Percentiles rank a stretch among this genome's conserved stretches.
phyloP scores from a whole-genome alignment of 1,139 yeast genomes.

The Lodderomyces elongisporus region DNA sequence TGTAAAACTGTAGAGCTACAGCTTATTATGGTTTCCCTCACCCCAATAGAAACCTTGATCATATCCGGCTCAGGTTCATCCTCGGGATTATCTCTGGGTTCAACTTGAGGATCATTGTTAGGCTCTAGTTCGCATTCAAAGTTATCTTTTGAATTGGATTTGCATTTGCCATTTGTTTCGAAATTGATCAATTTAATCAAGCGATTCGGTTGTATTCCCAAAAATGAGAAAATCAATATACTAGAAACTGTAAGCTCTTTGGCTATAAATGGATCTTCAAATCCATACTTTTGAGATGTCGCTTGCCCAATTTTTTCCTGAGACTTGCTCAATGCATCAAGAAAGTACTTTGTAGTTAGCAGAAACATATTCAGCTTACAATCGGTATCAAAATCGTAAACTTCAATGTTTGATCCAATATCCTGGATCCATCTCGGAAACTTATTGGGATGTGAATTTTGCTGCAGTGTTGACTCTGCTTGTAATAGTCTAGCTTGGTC shows the following conservation, averaged over 20 bases:
- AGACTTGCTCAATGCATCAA: constrained; percentile 12
- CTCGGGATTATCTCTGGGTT: too few relatives aligned
- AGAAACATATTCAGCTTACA: constrained; percentile 6
- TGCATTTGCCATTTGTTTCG: neutral
- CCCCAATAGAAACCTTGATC: constrained; percentile 19
- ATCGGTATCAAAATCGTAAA: constrained; percentile 1
- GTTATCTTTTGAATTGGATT: too few relatives aligned
- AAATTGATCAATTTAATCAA: constrained; percentile 25
- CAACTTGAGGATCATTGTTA: too few relatives aligned
- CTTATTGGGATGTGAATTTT: too few relatives aligned
- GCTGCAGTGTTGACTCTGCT: too few relatives aligned
- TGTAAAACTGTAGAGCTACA: constrained; percentile 13
- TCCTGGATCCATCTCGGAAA: too few relatives aligned
- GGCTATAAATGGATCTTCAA: constrained; percentile 11
- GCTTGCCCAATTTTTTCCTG: constrained; percentile 6
- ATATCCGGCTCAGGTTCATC: constrained; percentile 17
- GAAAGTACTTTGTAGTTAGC: constrained; percentile 23
- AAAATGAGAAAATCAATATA: constrained; percentile 22
- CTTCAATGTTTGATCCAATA: neutral
- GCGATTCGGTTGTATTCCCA: constrained; percentile 29
- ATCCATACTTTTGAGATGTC: neutral
- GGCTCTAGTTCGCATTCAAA: too few relatives aligned
- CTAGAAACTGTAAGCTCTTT: constrained; percentile 22
- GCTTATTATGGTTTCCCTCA: constrained; percentile 13
- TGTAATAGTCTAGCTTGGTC: too few relatives aligned